These are phyloP conservation scores for Apiospora kogelbergensis DNA, from an alignment of 2,329 filamentous ascomycete species.

Conservation along the genomic window DNA sequence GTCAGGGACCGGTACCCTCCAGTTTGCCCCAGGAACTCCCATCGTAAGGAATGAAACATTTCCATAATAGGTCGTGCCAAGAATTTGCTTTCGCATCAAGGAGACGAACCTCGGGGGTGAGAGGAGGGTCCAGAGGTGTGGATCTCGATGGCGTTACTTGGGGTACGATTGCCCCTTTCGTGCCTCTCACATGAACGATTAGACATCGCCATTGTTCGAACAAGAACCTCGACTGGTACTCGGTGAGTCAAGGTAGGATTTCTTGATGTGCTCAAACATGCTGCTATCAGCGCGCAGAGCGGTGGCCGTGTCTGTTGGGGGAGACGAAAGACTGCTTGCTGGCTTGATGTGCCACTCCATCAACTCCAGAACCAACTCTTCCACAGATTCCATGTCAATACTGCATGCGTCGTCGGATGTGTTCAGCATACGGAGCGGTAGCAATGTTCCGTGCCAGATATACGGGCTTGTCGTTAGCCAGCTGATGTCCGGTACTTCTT, in stretches of 20 bases:
- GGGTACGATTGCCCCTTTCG: not conserved
- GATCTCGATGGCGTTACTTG: not conserved
- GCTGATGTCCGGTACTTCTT: not conserved
- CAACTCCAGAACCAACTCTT: not conserved
- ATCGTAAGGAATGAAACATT: not conserved
- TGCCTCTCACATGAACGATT: not conserved
- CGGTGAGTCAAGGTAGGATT: not conserved
- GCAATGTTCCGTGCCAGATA: not conserved
- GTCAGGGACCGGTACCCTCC: not conserved
- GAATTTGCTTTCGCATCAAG: no score
- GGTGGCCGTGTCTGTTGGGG: no score
- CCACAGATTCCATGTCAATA: not conserved
- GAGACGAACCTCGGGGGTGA: no score
- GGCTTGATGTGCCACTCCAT: not conserved
- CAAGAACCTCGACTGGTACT: no score
- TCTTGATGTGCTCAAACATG: not conserved
- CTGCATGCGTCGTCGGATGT: not conserved
- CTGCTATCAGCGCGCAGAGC: not conserved
- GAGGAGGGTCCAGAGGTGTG: no score
- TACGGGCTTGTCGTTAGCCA: not conserved
- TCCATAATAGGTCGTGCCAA: no score
- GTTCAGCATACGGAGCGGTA: not conserved
- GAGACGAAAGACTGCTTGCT: not conserved
- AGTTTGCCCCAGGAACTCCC: not conserved
- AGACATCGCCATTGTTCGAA: not conserved